These are phyloP conservation scores for Talaromyces amestolkiae DNA, from an alignment of 2,329 filamentous ascomycete genomes.

Conservation along the genomic window DNA sequence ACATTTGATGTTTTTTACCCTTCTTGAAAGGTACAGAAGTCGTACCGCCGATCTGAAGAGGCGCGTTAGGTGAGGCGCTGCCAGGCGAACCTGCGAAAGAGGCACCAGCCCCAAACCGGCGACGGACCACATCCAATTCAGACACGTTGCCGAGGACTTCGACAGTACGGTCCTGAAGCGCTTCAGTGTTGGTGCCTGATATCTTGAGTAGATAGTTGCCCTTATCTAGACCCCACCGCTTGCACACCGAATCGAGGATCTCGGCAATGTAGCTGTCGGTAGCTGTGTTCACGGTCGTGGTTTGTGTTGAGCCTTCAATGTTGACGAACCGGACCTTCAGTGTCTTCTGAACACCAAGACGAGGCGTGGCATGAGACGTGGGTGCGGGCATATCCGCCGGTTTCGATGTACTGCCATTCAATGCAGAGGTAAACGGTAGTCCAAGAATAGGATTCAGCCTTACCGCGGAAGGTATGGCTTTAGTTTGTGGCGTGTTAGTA, in stretches of 20 bases:
- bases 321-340: constrained; percentile 61
- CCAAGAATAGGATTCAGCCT: constrained; percentile 45
- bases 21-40: constrained; percentile 39
- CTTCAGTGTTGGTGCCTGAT: constrained; percentile 61
- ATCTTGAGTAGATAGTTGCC: constrained; percentile 63
- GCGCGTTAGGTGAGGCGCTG: constrained; percentile 63
- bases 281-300: constrained; percentile 56
- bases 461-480: constrained; percentile 25
- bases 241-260: constrained; percentile 62
- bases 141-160: constrained; percentile 60
- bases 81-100: constrained; percentile 58
- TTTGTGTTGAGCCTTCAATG: constrained; percentile 55
- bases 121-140: constrained; percentile 61
- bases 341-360: constrained; percentile 57
- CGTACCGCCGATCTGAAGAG: constrained; percentile 52
- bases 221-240: constrained; percentile 63
- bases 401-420: constrained; percentile 45
- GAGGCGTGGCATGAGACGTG: constrained; percentile 49
- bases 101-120: constrained; percentile 61
- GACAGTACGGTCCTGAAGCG: constrained; percentile 62
- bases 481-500: constrained; percentile 26
- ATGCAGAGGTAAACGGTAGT: constrained; percentile 46
- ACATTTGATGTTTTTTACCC: constrained; percentile 41
- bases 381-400: constrained; percentile 48
- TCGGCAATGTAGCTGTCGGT: constrained; percentile 68